These are phyloP conservation scores for Orbilia brochopaga DNA, from an alignment of 2,329 filamentous ascomycete genomes.

Conservation along the genomic window DNA sequence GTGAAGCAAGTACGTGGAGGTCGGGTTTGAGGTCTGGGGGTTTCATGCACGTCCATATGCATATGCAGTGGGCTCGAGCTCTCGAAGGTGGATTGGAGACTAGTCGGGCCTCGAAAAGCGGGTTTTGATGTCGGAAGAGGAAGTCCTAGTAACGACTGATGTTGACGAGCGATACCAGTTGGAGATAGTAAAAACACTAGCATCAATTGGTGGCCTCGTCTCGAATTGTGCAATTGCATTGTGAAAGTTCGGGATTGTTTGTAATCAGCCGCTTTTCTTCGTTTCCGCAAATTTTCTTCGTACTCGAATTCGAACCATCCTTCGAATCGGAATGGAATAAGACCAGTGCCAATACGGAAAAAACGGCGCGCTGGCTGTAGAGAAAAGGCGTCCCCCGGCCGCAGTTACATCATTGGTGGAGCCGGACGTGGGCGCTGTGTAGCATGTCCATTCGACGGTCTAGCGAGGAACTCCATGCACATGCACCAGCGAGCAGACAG, in stretches of 20 bases:
- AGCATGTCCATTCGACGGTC: background rate
- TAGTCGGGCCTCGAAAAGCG: background rate
- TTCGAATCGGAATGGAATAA: conserved; percentile 7
- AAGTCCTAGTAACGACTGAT: background rate
- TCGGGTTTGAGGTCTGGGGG: background rate
- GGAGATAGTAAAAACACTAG: background rate
- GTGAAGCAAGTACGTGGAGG: too few relatives aligned
- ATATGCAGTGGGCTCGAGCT: background rate
- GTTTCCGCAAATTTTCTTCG: too few relatives aligned
- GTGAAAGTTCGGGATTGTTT: background rate
- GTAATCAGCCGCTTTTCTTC: background rate
- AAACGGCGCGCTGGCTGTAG: conserved; percentile 32
- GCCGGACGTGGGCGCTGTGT: conserved; percentile 11
- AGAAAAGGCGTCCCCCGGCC: background rate
- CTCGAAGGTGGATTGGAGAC: conserved; percentile 1
- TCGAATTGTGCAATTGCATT: background rate
- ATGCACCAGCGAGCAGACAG: conserved; percentile 18
- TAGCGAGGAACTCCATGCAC: background rate
- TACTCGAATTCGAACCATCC: background rate
- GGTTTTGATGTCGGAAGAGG: background rate
- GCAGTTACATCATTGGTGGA: conserved; percentile 40
- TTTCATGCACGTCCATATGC: conserved; percentile 6
- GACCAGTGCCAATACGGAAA: conserved; percentile 44
- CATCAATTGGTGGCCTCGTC: background rate
- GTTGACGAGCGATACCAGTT: background rate